Evolutionary conservation across 345 rosid genomes (phyloP), one percentile per base, ranked within the genome.

Genomic region (Lepidium didymum): DNA sequence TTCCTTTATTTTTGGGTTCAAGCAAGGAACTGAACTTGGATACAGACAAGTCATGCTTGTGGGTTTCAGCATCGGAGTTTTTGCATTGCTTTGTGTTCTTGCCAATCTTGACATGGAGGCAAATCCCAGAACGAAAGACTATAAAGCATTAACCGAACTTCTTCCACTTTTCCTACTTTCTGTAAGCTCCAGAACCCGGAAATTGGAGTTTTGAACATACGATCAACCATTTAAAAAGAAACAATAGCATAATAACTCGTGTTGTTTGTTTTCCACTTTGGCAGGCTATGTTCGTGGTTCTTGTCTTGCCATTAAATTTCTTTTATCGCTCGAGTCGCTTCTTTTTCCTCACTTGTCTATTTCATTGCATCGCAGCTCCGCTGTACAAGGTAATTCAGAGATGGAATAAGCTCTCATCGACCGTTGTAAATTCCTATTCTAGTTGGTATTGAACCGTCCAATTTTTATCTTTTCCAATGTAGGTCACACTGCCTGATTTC

Each of bases 401-500:
- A 21, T 65, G 4, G 2, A 18, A 56, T 27, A 64, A 34, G 58
- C 29, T 56, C 29, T 56, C 45, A 41, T 56, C 12, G 2, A 56
- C 14, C 6, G 61, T 9, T 67, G 31, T 58, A 23, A 21, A n/a
- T 34, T 49, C 23, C 53, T 56, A 36, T 42, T 38, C 9, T 2
- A 67, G 37, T 66, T n/a, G 25, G 57, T 55, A 9, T 13, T 55
- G 35, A 40, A 41, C 40, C 3, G 6, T 57, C 18, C 13, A n/a
- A 1, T 4, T 46, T 38, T 45, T 7, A 0, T 4, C n/a, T 37
- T 56, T 16, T 42, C 7, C 33, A 9, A 12, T 70, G 72, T 84
- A 85, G 92, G 90, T 87, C 21, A 82, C 80, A 25, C 78, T 83
- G n/a, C 87, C 84, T 2, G 91, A 88, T 83, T 88, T 84, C 76